These are phyloP conservation scores for Penicillium sclerotigenum DNA, from an alignment of 2,329 filamentous ascomycete genomes.

Conservation along the genomic window DNA sequence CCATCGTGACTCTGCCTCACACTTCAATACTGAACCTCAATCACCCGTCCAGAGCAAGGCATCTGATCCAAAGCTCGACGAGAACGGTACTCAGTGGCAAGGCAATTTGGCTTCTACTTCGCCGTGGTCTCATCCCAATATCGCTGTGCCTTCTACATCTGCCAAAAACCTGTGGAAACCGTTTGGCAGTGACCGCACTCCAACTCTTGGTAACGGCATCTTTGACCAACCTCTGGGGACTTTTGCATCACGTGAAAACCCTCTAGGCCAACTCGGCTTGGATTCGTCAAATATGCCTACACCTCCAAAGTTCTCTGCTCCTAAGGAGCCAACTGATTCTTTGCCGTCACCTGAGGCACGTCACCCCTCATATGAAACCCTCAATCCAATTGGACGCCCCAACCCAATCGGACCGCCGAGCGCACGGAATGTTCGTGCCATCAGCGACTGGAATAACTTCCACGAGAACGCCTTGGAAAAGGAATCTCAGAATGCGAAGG, in stretches of 20 bases:
- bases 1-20: constrained; percentile 15
- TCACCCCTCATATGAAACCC: constrained; percentile 36
- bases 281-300: constrained; percentile 39
- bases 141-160: constrained; percentile 33
- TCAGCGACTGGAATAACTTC: constrained; percentile 47
- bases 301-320: constrained; percentile 32
- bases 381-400: constrained; percentile 43
- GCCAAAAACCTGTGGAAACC: constrained; percentile 58
- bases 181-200: constrained; percentile 53
- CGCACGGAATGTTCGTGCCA: constrained; percentile 28
- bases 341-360: constrained; percentile 42
- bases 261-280: constrained; percentile 42
- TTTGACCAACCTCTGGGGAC: constrained; percentile 53
- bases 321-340: constrained; percentile 37
- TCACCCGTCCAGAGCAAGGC: constrained; percentile 12
- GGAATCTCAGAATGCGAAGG: constrained; percentile 43
- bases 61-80: constrained; percentile 31
- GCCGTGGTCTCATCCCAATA: constrained; percentile 38
- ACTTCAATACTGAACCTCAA: neutral
- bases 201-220: constrained; percentile 62
- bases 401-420: constrained; percentile 48
- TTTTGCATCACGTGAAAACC: constrained; percentile 46
- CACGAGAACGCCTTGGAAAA: constrained; percentile 38
- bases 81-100: constrained; percentile 38
- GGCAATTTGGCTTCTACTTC: constrained; percentile 37